Base-by-base conservation (phyloP, 768 basidiomycete species). In the Leccinum imitatum region DNA sequence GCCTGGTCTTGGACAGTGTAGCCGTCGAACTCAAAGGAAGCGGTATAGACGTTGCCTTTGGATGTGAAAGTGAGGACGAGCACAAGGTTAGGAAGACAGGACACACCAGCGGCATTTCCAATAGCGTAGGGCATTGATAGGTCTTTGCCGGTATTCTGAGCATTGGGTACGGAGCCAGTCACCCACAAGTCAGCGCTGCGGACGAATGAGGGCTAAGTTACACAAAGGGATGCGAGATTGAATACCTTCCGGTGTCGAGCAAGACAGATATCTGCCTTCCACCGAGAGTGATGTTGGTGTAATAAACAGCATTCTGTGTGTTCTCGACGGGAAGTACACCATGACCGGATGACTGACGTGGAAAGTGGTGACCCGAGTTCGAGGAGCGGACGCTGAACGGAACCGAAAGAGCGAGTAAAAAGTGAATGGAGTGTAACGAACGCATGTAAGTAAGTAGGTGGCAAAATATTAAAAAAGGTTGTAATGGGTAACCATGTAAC, bases 121-220 rank as follows among this genome's bases (percentile, higher is more conserved):
- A 91, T 82, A 8, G 90, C 90, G 63, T 91, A 92, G 7, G 78
- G 73, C 19, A 92, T 71, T 2, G 82, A 81, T 14, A 85, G 71
- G 10, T 79, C 69, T 54, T 82, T 78, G 13, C 88, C 88, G 0
- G 84, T 78, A 64, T 87, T 83, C 48, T 75, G 80, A 37, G 84
- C 75, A 25, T 72, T 70, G 7, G 87, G 78, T 19, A 82, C 79
- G 47, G 73, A 67, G 23, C 77, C 81, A 6, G 76, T 73, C 72
- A 89, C 87, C 90, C 90, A 92, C 39, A 92, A 72, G 71, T 92
- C 90, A 41, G 89, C 87, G 64, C 90, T 91, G 61, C 35, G 1
- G 50, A 41, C 11, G 44, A 30, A 54, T 57, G 53, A 62, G 51
- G 58, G 53, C 9, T 41, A 44, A 50, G 35, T 53, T 23, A 56